A percentile compares a stretch with the other conserved stretches of the same genome.
Evolutionary conservation across 2,329 filamentous ascomycete species (phyloP).

Genomic region (Aaosphaeria pasadenensis): DNA sequence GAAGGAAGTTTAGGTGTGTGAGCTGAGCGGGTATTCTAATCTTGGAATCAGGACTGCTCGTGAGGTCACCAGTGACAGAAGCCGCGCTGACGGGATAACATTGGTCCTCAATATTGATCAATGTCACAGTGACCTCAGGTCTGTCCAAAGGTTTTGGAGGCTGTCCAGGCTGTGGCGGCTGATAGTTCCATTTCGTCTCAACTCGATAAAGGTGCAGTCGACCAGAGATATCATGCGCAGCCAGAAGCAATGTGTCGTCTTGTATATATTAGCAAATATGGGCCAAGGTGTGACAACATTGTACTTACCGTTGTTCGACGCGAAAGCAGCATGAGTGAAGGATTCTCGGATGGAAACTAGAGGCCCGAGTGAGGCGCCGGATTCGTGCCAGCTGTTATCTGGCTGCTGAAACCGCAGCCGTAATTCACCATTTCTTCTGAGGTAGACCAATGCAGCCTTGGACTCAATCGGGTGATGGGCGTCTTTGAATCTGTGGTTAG

Average conservation of each 20-base stretch:
- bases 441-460: slow-evolving; percentile 72
- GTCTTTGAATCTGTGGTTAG: slow-evolving; percentile 63
- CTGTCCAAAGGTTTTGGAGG: slow-evolving; percentile 38
- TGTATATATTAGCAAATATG: slow-evolving; percentile 6
- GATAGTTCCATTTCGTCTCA: slow-evolving; percentile 68
- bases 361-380: slow-evolving; percentile 70
- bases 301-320: slow-evolving; percentile 65
- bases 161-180: slow-evolving; percentile 45
- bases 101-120: slow-evolving; percentile 26
- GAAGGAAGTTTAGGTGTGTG: slow-evolving; percentile 72
- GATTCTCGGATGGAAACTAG: slow-evolving; percentile 59
- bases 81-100: slow-evolving; percentile 24
- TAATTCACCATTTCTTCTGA: slow-evolving; percentile 71
- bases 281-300: background rate
- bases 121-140: slow-evolving; percentile 26
- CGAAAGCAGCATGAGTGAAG: slow-evolving; percentile 41
- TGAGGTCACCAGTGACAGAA: slow-evolving; percentile 19
- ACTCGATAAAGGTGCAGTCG: slow-evolving; percentile 74
- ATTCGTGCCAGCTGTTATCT: slow-evolving; percentile 69
- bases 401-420: slow-evolving; percentile 76
- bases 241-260: slow-evolving; percentile 58
- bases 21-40: slow-evolving; percentile 43
- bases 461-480: slow-evolving; percentile 69
- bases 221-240: slow-evolving; percentile 65
- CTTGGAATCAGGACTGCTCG: slow-evolving; percentile 18